A percentile compares a stretch with the other conserved stretches of the same genome.
Evolutionary conservation across 257 asterid genomes (phyloP).

Genomic region (Solanum sejunctum): DNA sequence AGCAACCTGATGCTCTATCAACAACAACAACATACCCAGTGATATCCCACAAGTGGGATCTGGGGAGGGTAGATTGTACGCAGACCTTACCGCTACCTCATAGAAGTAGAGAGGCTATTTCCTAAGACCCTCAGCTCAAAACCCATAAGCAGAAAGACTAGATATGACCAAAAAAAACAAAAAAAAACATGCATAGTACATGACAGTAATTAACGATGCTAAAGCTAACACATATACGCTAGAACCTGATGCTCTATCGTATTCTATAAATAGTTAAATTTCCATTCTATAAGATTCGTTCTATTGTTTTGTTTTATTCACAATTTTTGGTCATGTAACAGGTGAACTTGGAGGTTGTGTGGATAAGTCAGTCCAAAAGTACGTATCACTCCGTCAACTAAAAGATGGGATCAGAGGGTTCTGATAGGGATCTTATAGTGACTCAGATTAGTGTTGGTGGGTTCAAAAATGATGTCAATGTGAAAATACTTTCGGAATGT

Average conservation of each 20-base stretch:
- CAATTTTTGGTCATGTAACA: neutral
- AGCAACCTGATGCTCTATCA: no score
- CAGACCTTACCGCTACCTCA: no score
- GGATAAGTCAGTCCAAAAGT: neutral
- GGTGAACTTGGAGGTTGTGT: neutral
- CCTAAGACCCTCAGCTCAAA: no score
- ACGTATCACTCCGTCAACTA: neutral
- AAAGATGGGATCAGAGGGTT: conserved; percentile 37
- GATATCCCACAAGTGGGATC: no score
- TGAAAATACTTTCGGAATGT: conserved; percentile 43
- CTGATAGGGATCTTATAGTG: conserved; percentile 29
- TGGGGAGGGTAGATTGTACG: no score
- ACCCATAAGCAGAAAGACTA: no score
- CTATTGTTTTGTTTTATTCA: neutral
- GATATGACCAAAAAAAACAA: no score
- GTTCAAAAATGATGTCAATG: conserved; percentile 37
- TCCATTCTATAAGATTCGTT: neutral
- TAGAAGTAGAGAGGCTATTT: no score
- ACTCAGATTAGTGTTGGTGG: conserved; percentile 89
- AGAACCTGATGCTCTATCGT: neutral
- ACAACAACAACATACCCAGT: no score
- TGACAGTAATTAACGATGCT: no score
- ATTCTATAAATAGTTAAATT: neutral
- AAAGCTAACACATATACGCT: no score
- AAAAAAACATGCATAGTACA: no score